Percentiles rank a stretch among this genome's conserved stretches.
phyloP scores from a whole-genome alignment of 495 filamentous ascomycete genomes.

The Thermochaetoides thermophila region DNA sequence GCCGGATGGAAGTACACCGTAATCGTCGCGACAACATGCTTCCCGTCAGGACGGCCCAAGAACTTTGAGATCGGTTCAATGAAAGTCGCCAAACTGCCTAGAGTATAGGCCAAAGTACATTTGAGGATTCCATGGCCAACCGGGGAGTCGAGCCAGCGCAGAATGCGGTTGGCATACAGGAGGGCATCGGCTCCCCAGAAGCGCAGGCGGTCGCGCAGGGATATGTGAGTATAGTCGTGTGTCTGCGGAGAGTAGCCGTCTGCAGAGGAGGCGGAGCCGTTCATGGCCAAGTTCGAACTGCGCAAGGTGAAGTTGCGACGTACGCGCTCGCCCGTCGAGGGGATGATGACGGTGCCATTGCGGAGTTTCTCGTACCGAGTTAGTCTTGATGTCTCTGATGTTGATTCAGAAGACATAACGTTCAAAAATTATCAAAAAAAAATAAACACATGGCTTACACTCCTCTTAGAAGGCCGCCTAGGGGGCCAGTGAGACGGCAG shows the following conservation, averaged over 20 bases:
- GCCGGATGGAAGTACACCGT: constrained; percentile 97
- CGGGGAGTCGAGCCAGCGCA: constrained; percentile 32
- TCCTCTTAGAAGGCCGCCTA: constrained; percentile 21
- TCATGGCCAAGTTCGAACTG: too few relatives aligned
- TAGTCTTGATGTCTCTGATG: too few relatives aligned
- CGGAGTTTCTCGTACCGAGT: constrained; percentile 36
- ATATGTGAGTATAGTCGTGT: too few relatives aligned
- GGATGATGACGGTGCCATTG: constrained; percentile 46
- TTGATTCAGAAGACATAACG: too few relatives aligned
- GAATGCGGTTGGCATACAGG: too few relatives aligned
- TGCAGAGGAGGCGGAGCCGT: too few relatives aligned
- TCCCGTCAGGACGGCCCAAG: constrained; percentile 80
- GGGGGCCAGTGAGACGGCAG: constrained; percentile 19
- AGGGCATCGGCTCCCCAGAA: too few relatives aligned
- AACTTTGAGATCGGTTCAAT: constrained; percentile 54
- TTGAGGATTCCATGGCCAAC: constrained; percentile 70
- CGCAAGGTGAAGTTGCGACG: constrained; percentile 44
- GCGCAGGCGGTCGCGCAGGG: too few relatives aligned
- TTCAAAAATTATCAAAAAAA: too few relatives aligned
- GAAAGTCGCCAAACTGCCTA: constrained; percentile 82
- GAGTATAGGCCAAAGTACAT: constrained; percentile 80
- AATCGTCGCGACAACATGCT: constrained; percentile 87
- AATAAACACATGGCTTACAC: too few relatives aligned
- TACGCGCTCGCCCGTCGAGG: constrained; percentile 44
- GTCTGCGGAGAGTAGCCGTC: too few relatives aligned